These are phyloP conservation scores for Globisporangium solare DNA, from an alignment of 352 stramenopile genomes.

Conservation along the genomic window DNA sequence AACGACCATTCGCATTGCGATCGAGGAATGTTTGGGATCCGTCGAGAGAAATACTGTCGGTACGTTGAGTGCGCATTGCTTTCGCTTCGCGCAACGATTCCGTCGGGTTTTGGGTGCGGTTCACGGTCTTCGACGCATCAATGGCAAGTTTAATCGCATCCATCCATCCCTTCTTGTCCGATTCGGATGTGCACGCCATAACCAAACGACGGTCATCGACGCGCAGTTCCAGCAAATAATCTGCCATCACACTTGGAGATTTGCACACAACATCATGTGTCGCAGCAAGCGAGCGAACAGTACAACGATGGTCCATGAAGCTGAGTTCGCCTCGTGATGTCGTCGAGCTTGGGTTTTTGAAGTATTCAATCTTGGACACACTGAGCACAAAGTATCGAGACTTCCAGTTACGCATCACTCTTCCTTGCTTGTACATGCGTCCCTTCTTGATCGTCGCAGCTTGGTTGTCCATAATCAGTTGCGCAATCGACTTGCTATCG, in stretches of 20 bases:
- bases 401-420: constrained; percentile 83
- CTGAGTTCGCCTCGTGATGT: constrained; percentile 73
- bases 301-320: constrained; percentile 75
- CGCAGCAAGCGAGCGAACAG: constrained; percentile 60
- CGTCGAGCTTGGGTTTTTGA: constrained; percentile 79
- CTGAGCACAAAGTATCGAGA: constrained; percentile 85
- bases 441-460: constrained; percentile 86
- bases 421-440: constrained; percentile 83
- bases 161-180: constrained; percentile 85
- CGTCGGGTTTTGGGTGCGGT: constrained; percentile 45
- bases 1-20: constrained; percentile 53
- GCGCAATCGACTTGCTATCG: constrained; percentile 77
- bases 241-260: constrained; percentile 60
- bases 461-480: constrained; percentile 83
- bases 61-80: constrained; percentile 57
- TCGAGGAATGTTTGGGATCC: constrained; percentile 54
- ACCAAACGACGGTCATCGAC: constrained; percentile 75
- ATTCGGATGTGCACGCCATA: constrained; percentile 81
- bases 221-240: constrained; percentile 69
- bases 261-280: constrained; percentile 68
- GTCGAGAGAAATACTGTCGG: constrained; percentile 61
- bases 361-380: constrained; percentile 84
- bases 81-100: constrained; percentile 52
- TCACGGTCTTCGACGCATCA: constrained; percentile 80
- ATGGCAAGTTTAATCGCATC: constrained; percentile 83